Conservation (phyloP, 768 basidiomycete species). For the Podaxis sp. region DNA sequence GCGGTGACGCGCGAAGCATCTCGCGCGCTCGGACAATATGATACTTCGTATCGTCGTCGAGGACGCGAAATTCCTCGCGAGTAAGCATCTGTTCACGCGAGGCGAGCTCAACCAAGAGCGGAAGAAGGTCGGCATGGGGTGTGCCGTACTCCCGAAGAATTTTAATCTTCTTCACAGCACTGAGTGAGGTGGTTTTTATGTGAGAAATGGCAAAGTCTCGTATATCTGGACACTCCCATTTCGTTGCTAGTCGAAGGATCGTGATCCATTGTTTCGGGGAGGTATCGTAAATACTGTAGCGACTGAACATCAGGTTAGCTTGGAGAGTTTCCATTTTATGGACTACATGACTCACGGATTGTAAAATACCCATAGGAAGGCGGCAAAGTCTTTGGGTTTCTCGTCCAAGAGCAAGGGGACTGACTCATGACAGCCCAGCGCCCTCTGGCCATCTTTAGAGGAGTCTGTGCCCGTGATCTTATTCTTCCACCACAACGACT, state of each 20-base stretch:
- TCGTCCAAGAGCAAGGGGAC: constrained; percentile 32
- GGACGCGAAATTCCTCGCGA: background rate
- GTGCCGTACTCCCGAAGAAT: background rate
- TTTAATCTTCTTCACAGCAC: background rate
- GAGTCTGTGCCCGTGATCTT: constrained; percentile 25
- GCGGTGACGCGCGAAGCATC: background rate
- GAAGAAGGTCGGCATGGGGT: background rate
- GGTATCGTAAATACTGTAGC: background rate
- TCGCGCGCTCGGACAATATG: background rate
- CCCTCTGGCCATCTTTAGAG: constrained; percentile 21
- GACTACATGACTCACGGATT: constrained; percentile 36
- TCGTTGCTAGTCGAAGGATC: background rate
- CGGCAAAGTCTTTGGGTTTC: constrained; percentile 33
- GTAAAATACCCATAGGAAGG: constrained; percentile 52
- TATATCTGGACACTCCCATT: background rate
- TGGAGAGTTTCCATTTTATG: background rate
- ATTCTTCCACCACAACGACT: constrained; percentile 44
- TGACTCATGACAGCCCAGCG: constrained; percentile 36
- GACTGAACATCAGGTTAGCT: background rate
- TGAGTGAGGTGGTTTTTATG: background rate
- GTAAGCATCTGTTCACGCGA: background rate
- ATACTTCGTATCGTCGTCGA: background rate
- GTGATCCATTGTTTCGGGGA: background rate
- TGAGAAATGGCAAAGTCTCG: background rate
- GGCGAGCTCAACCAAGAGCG: background rate